Evolutionary conservation across 805 yeast species (phyloP).

Genomic region (Candida nemodendra): DNA sequence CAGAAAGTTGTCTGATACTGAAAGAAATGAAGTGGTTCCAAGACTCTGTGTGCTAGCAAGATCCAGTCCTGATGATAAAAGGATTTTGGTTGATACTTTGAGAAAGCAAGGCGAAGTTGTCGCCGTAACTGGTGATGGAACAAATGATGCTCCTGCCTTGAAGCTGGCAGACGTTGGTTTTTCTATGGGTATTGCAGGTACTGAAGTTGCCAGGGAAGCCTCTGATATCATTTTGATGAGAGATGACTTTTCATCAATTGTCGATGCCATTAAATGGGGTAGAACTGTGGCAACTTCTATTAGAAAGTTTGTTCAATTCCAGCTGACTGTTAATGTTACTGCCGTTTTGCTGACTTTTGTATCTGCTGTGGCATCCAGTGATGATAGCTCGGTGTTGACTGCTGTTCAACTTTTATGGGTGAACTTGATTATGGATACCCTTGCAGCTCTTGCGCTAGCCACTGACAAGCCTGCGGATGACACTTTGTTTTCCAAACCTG

Average conservation of each 20-base stretch:
- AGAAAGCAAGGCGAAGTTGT: slow-evolving; percentile 86
- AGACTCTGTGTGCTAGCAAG: slow-evolving; percentile 83
- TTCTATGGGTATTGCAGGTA: slow-evolving; percentile 98
- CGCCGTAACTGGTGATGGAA: slow-evolving; percentile 99
- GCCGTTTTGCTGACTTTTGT: slow-evolving; percentile 95
- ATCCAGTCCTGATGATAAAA: slow-evolving; percentile 94
- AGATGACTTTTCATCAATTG: slow-evolving; percentile 93
- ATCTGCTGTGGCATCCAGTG: slow-evolving; percentile 81
- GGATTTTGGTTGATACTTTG: slow-evolving; percentile 78
- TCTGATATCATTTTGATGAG: slow-evolving; percentile 97
- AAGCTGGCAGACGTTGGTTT: slow-evolving; percentile 97
- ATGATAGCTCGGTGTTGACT: slow-evolving; percentile 83
- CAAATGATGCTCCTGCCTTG: slow-evolving; percentile 97
- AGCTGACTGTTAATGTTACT: slow-evolving; percentile 91
- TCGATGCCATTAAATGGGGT: slow-evolving; percentile 98
- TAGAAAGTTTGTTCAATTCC: slow-evolving; percentile 94
- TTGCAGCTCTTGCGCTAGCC: slow-evolving; percentile 96
- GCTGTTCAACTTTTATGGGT: slow-evolving; percentile 98
- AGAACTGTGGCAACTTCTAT: slow-evolving; percentile 94
- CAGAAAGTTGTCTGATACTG: slow-evolving; percentile 58
- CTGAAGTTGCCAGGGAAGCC: slow-evolving; percentile 98
- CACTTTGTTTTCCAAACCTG: slow-evolving; percentile 77
- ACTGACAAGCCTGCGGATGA: slow-evolving; percentile 93
- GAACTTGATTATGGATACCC: slow-evolving; percentile 95
- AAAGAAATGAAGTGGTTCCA: slow-evolving; percentile 65